phyloP scores from a whole-genome alignment of 306 rosid species.

The Albizia julibrissin region DNA sequence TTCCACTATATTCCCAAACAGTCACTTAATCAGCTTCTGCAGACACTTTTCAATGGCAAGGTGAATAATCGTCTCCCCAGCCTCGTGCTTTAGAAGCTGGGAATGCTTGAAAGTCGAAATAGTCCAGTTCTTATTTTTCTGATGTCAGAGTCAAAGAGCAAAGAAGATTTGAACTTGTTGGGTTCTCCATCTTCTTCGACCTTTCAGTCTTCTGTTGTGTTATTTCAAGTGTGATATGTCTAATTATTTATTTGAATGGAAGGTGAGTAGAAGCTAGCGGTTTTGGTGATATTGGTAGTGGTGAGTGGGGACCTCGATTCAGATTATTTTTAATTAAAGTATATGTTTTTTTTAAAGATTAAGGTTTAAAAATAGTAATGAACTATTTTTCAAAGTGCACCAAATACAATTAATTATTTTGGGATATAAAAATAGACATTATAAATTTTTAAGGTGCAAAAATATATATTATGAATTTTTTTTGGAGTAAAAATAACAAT shows the following conservation, averaged over 20 bases:
- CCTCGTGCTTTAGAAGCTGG: background rate
- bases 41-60: conserved; percentile 53
- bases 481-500: too few species aligned
- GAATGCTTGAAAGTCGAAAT: background rate
- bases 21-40: conserved; percentile 62
- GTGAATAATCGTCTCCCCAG: background rate
- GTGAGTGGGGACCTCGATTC: background rate
- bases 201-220: background rate
- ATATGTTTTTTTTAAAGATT: background rate
- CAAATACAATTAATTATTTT: too few species aligned
- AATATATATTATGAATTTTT: too few species aligned
- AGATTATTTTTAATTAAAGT: background rate
- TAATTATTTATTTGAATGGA: background rate
- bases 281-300: background rate
- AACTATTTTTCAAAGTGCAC: too few species aligned
- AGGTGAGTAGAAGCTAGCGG: background rate
- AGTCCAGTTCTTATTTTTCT: conserved; percentile 22
- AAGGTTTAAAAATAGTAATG: too few species aligned
- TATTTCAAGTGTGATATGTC: background rate
- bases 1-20: too few species aligned
- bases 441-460: too few species aligned
- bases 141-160: conserved; percentile 21
- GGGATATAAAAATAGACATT: too few species aligned
- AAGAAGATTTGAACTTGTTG: background rate
- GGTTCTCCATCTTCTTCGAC: background rate